phyloP scores from a whole-genome alignment of 164 flowering plant genomes.

The Umbellularia californica region DNA sequence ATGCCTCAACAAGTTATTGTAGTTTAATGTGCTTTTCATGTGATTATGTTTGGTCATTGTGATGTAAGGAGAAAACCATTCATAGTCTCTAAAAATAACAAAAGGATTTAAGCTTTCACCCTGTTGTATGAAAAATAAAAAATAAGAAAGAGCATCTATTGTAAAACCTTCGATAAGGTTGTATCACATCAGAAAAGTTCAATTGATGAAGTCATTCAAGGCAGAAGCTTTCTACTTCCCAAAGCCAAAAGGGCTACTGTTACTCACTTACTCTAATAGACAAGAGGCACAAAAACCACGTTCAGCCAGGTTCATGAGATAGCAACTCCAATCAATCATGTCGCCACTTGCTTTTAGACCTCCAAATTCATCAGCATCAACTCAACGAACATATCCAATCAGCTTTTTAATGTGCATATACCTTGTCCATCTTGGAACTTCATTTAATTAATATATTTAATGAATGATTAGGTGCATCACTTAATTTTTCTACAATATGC shows the following conservation, averaged over 20 bases:
- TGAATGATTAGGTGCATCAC: neutral
- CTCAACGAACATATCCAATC: constrained; percentile 13
- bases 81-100: no score
- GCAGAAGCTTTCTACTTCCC: neutral
- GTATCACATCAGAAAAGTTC: neutral
- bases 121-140: neutral
- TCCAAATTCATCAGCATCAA: constrained; percentile 3
- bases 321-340: constrained; percentile 10
- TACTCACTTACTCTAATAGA: neutral
- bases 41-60: no score
- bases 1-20: no score
- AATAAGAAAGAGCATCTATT: neutral
- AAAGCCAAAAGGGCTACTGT: neutral
- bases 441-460: constrained; percentile 13
- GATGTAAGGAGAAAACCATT: no score
- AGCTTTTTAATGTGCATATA: constrained; percentile 3
- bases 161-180: neutral
- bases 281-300: neutral
- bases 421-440: constrained; percentile 22
- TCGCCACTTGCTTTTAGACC: neutral
- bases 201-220: neutral
- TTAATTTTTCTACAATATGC: constrained; percentile 1
- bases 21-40: no score
- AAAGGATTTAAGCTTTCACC: no score
- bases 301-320: constrained; percentile 2